phyloP scores from a whole-genome alignment of 2,329 filamentous ascomycete genomes.

The Xylaria sp. region DNA sequence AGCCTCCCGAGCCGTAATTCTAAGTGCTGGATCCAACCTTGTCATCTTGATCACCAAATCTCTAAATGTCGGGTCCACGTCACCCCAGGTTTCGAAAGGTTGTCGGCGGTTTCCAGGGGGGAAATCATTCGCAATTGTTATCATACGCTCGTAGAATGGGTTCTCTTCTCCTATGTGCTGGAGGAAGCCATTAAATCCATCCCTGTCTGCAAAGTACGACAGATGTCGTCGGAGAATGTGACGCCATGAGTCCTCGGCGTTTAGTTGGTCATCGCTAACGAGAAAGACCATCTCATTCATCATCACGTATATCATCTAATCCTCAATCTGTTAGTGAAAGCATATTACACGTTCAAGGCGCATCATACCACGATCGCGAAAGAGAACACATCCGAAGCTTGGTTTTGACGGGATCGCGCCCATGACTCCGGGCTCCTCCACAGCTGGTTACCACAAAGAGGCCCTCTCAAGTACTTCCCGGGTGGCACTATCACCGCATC shows the following conservation, averaged over 20 bases:
- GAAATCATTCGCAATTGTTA: slow-evolving; percentile 11
- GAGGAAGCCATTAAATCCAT: slow-evolving; percentile 9
- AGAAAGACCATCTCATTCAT: slow-evolving; percentile 39
- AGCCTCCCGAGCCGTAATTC: slow-evolving; percentile 16
- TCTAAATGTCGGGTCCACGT: not conserved
- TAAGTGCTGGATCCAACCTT: slow-evolving; percentile 1
- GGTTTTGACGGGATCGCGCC: slow-evolving; percentile 39
- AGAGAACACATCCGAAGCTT: slow-evolving; percentile 44
- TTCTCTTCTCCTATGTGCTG: slow-evolving; percentile 22
- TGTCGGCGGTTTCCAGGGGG: not conserved
- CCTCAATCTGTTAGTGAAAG: not conserved
- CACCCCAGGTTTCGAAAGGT: slow-evolving; percentile 5
- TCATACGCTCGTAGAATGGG: slow-evolving; percentile 4
- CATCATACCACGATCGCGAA: slow-evolving; percentile 40
- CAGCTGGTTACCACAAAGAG: slow-evolving; percentile 40
- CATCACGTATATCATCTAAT: slow-evolving; percentile 40
- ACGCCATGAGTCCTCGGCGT: slow-evolving; percentile 34
- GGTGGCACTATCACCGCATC: slow-evolving; percentile 37
- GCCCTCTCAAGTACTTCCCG: slow-evolving; percentile 32
- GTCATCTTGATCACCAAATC: slow-evolving; percentile 19
- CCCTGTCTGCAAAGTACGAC: slow-evolving; percentile 9
- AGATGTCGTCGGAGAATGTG: slow-evolving; percentile 23
- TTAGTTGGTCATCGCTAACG: slow-evolving; percentile 32
- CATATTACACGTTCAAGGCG: not conserved
- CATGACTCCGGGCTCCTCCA: slow-evolving; percentile 46